These are phyloP conservation scores for Wallacemonas rigidus DNA, from an alignment of 208 protist genomes.

Conservation along the genomic window DNA sequence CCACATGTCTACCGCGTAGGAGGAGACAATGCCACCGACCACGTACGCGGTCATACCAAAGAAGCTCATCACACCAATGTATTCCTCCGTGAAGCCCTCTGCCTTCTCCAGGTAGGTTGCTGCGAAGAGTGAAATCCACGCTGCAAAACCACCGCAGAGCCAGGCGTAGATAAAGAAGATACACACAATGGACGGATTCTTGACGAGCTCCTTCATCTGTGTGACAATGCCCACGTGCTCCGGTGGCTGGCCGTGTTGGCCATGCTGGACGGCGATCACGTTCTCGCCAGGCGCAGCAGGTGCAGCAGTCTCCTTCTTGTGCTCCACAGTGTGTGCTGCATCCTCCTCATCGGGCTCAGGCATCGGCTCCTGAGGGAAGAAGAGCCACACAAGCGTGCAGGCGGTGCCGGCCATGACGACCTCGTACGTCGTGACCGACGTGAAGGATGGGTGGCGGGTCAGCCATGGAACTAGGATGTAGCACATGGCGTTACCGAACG, in stretches of 20 bases:
- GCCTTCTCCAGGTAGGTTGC: conserved; percentile 56
- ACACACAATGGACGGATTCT: conserved; percentile 68
- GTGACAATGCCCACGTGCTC: conserved; percentile 46
- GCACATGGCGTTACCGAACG: conserved; percentile 77
- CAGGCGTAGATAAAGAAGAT: conserved; percentile 85
- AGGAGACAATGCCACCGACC: conserved; percentile 70
- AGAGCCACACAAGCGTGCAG: conserved; percentile 47
- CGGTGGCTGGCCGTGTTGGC: conserved; percentile 21
- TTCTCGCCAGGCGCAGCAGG: conserved; percentile 6
- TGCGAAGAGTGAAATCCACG: conserved; percentile 86
- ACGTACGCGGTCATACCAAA: conserved; percentile 82
- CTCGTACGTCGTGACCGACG: conserved; percentile 73
- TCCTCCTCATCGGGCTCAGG: conserved; percentile 14
- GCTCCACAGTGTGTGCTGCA: conserved; percentile 11
- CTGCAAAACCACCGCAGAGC: conserved; percentile 80
- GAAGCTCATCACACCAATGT: conserved; percentile 86
- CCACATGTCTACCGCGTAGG: conserved; percentile 78
- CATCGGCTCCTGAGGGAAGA: conserved; percentile 60
- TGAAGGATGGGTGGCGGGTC: conserved; percentile 50
- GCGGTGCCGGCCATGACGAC: conserved; percentile 55
- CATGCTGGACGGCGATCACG: conserved; percentile 8
- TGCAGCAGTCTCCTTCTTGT: conserved; percentile 10
- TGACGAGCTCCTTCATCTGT: conserved; percentile 61
- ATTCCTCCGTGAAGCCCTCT: conserved; percentile 43
- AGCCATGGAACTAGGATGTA: conserved; percentile 78